Percentiles rank a stretch among this genome's conserved stretches.
phyloP scores from a whole-genome alignment of 306 rosid species.

The Cucumis hystrix region DNA sequence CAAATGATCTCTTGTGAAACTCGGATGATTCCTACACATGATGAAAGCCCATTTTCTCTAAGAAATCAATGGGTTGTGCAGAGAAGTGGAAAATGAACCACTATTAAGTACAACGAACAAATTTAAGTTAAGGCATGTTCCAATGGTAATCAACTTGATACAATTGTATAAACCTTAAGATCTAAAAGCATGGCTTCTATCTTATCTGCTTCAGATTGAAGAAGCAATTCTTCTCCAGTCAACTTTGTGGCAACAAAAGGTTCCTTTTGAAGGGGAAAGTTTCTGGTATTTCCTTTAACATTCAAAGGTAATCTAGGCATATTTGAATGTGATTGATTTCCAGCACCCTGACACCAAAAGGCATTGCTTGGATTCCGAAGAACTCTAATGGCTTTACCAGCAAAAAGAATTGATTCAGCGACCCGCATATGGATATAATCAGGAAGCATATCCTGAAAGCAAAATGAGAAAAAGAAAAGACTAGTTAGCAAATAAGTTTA shows the following conservation, averaged over 20 bases:
- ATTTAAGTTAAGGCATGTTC: neutral
- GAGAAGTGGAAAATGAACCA: neutral
- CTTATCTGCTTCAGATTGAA: conserved; percentile 87
- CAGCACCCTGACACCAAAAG: conserved; percentile 46
- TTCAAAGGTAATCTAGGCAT: conserved; percentile 56
- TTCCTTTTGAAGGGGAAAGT: conserved; percentile 54
- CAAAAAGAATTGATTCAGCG: conserved; percentile 86
- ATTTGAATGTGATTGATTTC: conserved; percentile 43
- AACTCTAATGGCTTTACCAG: conserved; percentile 92
- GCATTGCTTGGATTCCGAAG: conserved; percentile 83
- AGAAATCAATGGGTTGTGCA: neutral
- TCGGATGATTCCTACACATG: conserved; percentile 76
- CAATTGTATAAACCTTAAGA: conserved; percentile 47
- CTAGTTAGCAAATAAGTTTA: neutral
- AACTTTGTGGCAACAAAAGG: conserved; percentile 32
- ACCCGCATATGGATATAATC: conserved; percentile 79
- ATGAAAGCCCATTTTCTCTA: conserved; percentile 6
- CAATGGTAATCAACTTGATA: neutral
- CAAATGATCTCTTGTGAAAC: conserved; percentile 89
- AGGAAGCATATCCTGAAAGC: conserved; percentile 84
- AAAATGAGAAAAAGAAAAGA: neutral
- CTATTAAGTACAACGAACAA: neutral
- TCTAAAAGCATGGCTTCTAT: conserved; percentile 84
- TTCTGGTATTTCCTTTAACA: conserved; percentile 48
- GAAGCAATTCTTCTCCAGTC: conserved; percentile 75